Conservation (phyloP, 2,329 filamentous ascomycete genomes). For the Pyricularia sp. region DNA sequence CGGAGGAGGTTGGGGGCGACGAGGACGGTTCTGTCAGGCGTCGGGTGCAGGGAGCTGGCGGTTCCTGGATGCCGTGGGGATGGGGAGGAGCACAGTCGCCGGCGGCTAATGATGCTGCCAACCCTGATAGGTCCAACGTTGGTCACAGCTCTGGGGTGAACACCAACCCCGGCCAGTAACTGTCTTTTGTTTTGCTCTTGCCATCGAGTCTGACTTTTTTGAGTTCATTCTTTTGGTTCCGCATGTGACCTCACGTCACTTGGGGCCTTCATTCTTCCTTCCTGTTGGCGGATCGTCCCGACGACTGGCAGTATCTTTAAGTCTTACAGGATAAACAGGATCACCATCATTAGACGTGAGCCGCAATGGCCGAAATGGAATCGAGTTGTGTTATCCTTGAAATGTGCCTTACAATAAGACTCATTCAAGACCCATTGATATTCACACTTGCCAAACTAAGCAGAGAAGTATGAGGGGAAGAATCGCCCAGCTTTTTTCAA, state of each 20-base stretch:
- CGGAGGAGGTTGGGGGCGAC: slow-evolving; percentile 32
- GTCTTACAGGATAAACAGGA: not conserved
- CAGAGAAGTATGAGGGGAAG: not conserved
- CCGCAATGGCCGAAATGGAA: not conserved
- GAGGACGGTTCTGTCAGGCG: slow-evolving; percentile 20
- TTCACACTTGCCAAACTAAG: not conserved
- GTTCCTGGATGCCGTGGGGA: slow-evolving; percentile 40
- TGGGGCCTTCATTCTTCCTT: not conserved
- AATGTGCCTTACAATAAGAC: not conserved
- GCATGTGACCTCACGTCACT: not conserved
- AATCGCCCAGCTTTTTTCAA: not conserved
- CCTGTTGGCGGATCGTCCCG: not conserved
- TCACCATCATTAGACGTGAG: not conserved
- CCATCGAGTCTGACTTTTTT: slow-evolving; percentile 4
- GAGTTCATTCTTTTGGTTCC: not conserved
- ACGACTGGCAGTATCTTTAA: not conserved
- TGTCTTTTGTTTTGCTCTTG: not conserved
- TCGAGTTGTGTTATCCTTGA: not conserved
- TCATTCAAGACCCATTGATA: not conserved
- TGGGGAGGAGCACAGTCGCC: slow-evolving; percentile 22
- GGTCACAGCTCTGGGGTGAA: slow-evolving; percentile 30
- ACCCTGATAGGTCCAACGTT: slow-evolving; percentile 6
- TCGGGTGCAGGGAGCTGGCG: slow-evolving; percentile 16
- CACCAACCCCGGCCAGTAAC: slow-evolving; percentile 11
- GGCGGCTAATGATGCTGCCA: not conserved